phyloP scores from a whole-genome alignment of 2,329 filamentous ascomycete species.

The Tympanopsis confertula region DNA sequence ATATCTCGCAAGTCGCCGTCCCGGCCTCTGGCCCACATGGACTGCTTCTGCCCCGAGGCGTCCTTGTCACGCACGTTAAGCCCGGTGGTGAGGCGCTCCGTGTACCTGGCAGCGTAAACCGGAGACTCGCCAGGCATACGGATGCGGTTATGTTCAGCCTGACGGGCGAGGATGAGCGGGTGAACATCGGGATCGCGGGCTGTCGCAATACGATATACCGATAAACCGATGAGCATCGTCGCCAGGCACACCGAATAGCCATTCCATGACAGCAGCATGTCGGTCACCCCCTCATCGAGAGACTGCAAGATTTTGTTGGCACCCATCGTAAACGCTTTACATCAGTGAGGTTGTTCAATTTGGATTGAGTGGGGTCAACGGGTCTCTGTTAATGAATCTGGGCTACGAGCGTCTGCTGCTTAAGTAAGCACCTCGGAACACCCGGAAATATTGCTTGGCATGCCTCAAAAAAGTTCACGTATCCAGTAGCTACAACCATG shows the following conservation, averaged over 20 bases:
- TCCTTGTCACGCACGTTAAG: slow-evolving; percentile 73
- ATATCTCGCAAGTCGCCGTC: slow-evolving; percentile 86
- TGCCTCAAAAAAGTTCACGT: too few relatives aligned
- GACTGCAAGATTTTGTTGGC: slow-evolving; percentile 47
- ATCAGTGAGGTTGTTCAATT: not conserved
- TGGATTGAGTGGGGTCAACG: not conserved
- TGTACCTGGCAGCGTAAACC: slow-evolving; percentile 73
- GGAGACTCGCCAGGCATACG: slow-evolving; percentile 77
- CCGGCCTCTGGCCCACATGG: slow-evolving; percentile 72
- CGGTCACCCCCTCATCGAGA: slow-evolving; percentile 61
- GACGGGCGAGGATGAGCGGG: slow-evolving; percentile 77
- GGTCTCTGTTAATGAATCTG: too few relatives aligned
- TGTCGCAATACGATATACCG: slow-evolving; percentile 61
- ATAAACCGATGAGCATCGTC: slow-evolving; percentile 51
- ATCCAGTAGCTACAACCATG: too few relatives aligned
- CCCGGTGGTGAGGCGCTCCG: slow-evolving; percentile 67
- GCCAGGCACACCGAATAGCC: slow-evolving; percentile 63
- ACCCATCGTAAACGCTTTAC: not conserved
- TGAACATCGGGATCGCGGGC: slow-evolving; percentile 79
- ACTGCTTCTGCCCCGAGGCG: slow-evolving; percentile 14
- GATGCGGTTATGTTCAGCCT: slow-evolving; percentile 67
- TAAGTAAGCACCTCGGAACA: too few relatives aligned
- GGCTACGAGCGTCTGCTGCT: too few relatives aligned
- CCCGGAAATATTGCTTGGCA: too few relatives aligned
- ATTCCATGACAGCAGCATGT: slow-evolving; percentile 71